These are phyloP conservation scores for Fusarium austroafricanum DNA, from an alignment of 2,329 filamentous ascomycete species.

Conservation along the genomic window DNA sequence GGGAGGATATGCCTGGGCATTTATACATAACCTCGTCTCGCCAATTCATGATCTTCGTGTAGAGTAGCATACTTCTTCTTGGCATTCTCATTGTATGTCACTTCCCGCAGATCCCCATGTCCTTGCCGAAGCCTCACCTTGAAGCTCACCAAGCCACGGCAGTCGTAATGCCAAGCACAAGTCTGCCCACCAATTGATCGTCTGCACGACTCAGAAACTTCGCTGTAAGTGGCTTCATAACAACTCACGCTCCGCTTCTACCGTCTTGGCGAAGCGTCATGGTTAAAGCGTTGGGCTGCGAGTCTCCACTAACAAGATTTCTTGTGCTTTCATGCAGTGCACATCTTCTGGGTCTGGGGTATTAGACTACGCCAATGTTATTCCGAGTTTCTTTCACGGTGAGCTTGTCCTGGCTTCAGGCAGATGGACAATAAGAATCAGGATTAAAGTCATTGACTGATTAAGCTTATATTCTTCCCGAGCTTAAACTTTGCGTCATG, in stretches of 20 bases:
- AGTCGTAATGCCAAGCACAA: conserved; percentile 32
- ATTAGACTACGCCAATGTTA: not conserved
- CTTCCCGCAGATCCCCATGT: conserved; percentile 11
- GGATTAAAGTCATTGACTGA: not conserved
- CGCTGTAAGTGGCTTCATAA: conserved; percentile 2
- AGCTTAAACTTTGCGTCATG: not conserved
- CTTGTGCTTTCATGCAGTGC: conserved; percentile 9
- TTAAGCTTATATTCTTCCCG: conserved; percentile 25
- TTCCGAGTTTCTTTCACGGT: not conserved
- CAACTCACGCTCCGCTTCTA: not conserved
- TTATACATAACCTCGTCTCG: conserved; percentile 16
- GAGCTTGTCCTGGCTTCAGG: conserved; percentile 1
- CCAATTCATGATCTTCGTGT: not conserved
- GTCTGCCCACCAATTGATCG: conserved; percentile 20
- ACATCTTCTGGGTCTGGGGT: conserved; percentile 10
- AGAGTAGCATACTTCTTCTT: conserved; percentile 2
- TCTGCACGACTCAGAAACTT: conserved; percentile 19
- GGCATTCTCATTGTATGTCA: conserved; percentile 3
- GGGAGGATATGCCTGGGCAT: not conserved
- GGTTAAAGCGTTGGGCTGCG: conserved; percentile 4
- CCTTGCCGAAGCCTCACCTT: conserved; percentile 26
- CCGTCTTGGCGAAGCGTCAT: conserved; percentile 38
- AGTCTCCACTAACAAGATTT: conserved; percentile 21
- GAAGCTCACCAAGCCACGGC: conserved; percentile 26
- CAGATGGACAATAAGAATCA: not conserved